These are phyloP conservation scores for Cercospora sp. DNA, from an alignment of 2,329 filamentous ascomycete species.

Conservation along the genomic window DNA sequence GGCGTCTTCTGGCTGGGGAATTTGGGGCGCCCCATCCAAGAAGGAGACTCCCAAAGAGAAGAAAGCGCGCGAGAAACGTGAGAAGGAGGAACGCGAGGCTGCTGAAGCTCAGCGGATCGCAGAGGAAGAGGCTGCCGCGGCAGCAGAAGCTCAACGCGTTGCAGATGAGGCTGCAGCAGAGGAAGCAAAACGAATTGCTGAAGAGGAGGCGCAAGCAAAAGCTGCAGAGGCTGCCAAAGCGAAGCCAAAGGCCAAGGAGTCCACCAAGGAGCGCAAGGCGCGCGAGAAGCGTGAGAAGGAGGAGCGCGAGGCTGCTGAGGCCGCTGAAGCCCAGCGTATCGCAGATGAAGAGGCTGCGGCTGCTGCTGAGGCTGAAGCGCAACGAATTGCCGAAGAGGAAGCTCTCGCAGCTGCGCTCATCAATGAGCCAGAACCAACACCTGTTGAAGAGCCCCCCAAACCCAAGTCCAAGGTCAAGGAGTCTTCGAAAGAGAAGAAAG, in stretches of 20 bases:
- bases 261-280: slow-evolving; percentile 34
- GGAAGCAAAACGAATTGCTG: neutral
- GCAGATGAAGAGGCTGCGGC: slow-evolving; percentile 31
- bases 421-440: neutral
- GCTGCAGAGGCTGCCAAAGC: neutral
- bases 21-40: slow-evolving; percentile 41
- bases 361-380: neutral
- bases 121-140: slow-evolving; percentile 40
- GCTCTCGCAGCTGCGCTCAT: neutral
- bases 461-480: neutral
- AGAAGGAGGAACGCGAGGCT: slow-evolving; percentile 44
- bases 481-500: neutral
- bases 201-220: neutral
- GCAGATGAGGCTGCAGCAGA: slow-evolving; percentile 25
- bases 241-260: neutral
- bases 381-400: neutral
- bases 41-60: slow-evolving; percentile 36
- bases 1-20: slow-evolving; percentile 42
- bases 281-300: slow-evolving; percentile 47
- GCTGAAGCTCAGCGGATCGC: slow-evolving; percentile 30
- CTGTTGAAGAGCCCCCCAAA: neutral
- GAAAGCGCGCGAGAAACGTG: slow-evolving; percentile 45
- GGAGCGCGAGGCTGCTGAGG: slow-evolving; percentile 42
- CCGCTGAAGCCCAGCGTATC: slow-evolving; percentile 34
- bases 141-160: slow-evolving; percentile 34